Evolutionary conservation across 805 yeast genomes (phyloP), one percentile per base, ranked within the genome.

Genomic region (Saccharomycopsis guyanensis): DNA sequence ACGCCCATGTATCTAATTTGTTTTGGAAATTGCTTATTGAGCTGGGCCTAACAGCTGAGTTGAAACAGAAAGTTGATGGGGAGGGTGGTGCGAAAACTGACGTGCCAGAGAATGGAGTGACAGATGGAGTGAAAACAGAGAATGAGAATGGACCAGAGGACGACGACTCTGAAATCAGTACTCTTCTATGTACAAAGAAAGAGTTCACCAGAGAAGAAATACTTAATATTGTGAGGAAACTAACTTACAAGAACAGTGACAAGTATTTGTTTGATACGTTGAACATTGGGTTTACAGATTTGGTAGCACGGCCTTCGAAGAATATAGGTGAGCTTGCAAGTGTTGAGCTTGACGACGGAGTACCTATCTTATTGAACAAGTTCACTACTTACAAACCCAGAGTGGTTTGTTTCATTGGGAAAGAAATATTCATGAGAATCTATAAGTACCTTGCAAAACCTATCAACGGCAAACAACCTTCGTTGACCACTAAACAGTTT

Each of bases 341-440:
- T 20, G 46, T 50, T 6, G 93, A 84, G 56, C 76, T 80, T 71
- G 55, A 66, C 8, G 65, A 62, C 1, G 78, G 75, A 39, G 85
- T 77, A 0, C 78, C 78, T 0, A 52, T 72, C 33, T 62, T 84
- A 22, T 61, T 78, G 18, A 52, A 53, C 0, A 77, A 74, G 46
- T 61, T 84, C 38, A 57, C 57, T 1, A 38, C 32, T 1, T 50
- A 65, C 25, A 46, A 58, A 1, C 77, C 84, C 0, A 53, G 59
- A 24, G 63, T 66, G 29, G 63, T 80, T 0, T 79, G 82, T 29
- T 61, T 84, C 19, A 75, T 83, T 3, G 93, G 93, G 0, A 80
- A 81, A 54, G 87, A 87, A 0, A 80, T 83, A 4, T 83, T 87
- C 86, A 86, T 80, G 45, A 59, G 71, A 2, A 60, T 83, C 0